Percentiles rank a stretch among this genome's conserved stretches.
phyloP scores from a whole-genome alignment of 2,329 filamentous ascomycete species.

The Thermoascus crustaceus region DNA sequence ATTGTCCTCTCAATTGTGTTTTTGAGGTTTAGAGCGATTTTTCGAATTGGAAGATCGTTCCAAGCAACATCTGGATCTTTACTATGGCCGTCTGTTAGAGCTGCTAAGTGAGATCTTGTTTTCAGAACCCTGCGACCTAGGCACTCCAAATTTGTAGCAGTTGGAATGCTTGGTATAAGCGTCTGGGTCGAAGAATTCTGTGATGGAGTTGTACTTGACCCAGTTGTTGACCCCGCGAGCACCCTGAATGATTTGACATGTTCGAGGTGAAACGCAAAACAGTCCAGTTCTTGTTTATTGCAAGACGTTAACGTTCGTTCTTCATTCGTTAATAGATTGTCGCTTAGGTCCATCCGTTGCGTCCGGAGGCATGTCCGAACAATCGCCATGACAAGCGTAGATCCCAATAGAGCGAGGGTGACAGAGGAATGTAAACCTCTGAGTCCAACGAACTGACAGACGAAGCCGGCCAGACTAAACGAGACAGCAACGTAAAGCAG shows the following conservation, averaged over 20 bases:
- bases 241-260: slow-evolving; percentile 17
- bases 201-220: too few relatives aligned
- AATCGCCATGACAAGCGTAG: slow-evolving; percentile 29
- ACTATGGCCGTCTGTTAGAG: slow-evolving; percentile 12
- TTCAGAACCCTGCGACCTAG: slow-evolving; percentile 11
- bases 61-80: slow-evolving; percentile 11
- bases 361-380: slow-evolving; percentile 28
- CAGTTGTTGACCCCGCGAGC: background rate
- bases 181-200: too few relatives aligned
- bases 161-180: too few relatives aligned
- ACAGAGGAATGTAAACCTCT: slow-evolving; percentile 31
- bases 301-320: slow-evolving; percentile 15
- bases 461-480: slow-evolving; percentile 25
- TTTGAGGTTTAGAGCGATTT: slow-evolving; percentile 14
- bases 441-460: slow-evolving; percentile 33
- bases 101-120: slow-evolving; percentile 16
- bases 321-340: slow-evolving; percentile 16
- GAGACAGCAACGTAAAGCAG: slow-evolving; percentile 17
- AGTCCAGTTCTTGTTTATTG: slow-evolving; percentile 26
- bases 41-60: slow-evolving; percentile 21
- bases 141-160: too few relatives aligned
- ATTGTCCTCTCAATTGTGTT: slow-evolving; percentile 21
- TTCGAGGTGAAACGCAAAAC: slow-evolving; percentile 22
- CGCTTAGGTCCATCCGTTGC: slow-evolving; percentile 20
- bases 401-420: slow-evolving; percentile 26